Conservation (phyloP, 2,329 filamentous ascomycete genomes). For the Ambrosiella beaveri region DNA sequence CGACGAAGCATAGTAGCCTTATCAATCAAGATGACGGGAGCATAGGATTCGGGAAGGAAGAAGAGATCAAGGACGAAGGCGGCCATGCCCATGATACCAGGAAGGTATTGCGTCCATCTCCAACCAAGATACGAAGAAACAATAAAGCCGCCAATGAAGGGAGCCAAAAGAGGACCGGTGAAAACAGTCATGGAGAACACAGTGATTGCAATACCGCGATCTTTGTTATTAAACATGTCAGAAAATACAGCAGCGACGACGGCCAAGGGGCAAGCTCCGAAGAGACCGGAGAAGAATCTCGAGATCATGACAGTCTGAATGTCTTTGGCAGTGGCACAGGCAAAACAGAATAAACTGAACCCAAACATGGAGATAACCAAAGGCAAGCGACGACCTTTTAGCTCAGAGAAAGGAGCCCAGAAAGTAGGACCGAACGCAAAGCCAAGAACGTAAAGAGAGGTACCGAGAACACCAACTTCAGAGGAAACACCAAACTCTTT, state of each 20-base stretch:
- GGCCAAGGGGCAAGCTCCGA: conserved; percentile 50
- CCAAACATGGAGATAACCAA: conserved; percentile 46
- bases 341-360: conserved; percentile 52
- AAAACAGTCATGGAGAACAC: conserved; percentile 37
- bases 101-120: conserved; percentile 56
- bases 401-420: conserved; percentile 57
- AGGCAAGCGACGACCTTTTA: conserved; percentile 48
- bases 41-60: conserved; percentile 53
- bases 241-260: conserved; percentile 55
- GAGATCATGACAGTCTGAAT: conserved; percentile 53
- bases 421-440: conserved; percentile 56
- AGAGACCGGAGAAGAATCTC: conserved; percentile 58
- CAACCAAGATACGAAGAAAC: conserved; percentile 42
- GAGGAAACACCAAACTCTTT: conserved; percentile 39
- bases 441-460: conserved; percentile 53
- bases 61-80: conserved; percentile 42
- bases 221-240: conserved; percentile 52
- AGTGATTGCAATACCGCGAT: conserved; percentile 33
- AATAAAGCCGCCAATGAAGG: conserved; percentile 54
- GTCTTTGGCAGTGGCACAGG: conserved; percentile 46
- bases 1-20: conserved; percentile 46
- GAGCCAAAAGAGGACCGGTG: conserved; percentile 47
- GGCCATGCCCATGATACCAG: conserved; percentile 43
- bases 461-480: conserved; percentile 46
- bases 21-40: conserved; percentile 43